These are phyloP conservation scores for Lentinula sp. DNA, from an alignment of 768 basidiomycete genomes.

Conservation along the genomic window DNA sequence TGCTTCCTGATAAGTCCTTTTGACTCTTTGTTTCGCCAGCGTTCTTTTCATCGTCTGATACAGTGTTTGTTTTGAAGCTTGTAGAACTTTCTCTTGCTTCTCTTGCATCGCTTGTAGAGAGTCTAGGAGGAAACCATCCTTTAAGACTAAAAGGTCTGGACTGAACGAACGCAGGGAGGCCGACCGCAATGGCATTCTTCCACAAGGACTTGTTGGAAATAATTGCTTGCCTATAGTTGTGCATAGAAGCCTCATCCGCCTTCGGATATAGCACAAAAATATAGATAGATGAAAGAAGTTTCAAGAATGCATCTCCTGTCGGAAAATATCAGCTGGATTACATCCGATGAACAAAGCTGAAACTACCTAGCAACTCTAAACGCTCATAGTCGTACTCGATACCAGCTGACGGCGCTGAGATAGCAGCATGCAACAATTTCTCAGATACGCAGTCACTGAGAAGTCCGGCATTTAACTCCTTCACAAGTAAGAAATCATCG, in stretches of 20 bases:
- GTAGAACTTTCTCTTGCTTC: neutral
- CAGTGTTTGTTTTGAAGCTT: neutral
- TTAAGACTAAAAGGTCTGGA: slow-evolving; percentile 64
- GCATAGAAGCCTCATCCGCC: slow-evolving; percentile 61
- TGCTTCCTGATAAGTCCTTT: neutral
- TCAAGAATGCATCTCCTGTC: slow-evolving; percentile 77
- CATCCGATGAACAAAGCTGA: neutral
- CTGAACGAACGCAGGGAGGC: slow-evolving; percentile 70
- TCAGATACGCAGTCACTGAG: slow-evolving; percentile 62
- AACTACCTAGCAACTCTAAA: slow-evolving; percentile 70
- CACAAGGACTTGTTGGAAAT: slow-evolving; percentile 71
- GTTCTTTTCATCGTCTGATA: neutral
- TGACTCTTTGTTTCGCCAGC: neutral
- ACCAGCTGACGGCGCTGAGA: slow-evolving; percentile 65
- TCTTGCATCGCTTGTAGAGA: slow-evolving; percentile 8
- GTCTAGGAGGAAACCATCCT: slow-evolving; percentile 56
- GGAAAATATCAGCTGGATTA: neutral
- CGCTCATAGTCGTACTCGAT: slow-evolving; percentile 79
- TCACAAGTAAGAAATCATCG: slow-evolving; percentile 69
- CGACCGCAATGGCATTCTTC: slow-evolving; percentile 44
- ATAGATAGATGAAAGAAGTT: slow-evolving; percentile 70
- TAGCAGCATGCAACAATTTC: slow-evolving; percentile 53
- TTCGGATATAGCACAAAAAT: slow-evolving; percentile 66
- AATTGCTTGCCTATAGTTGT: slow-evolving; percentile 57
- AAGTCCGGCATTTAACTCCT: slow-evolving; percentile 67